Conservation (phyloP, 1,139 yeast species). For the Diutina scorzettiae region DNA sequence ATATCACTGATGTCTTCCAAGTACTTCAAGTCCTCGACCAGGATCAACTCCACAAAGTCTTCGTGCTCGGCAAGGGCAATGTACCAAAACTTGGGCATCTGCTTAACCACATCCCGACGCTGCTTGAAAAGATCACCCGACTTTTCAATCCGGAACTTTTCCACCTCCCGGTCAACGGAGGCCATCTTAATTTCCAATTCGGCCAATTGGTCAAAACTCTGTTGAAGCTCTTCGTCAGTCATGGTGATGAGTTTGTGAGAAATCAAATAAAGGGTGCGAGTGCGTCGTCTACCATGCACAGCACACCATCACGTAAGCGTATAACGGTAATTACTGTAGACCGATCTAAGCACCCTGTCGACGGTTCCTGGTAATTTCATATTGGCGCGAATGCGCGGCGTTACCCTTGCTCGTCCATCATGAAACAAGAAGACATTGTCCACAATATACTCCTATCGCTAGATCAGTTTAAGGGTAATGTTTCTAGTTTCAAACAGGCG, state of each 20-base stretch:
- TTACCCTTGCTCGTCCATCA: conserved; percentile 1
- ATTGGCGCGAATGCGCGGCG: too few relatives aligned
- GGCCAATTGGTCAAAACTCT: conserved; percentile 1
- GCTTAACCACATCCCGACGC: conserved; percentile 32
- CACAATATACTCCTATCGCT: conserved; percentile 28
- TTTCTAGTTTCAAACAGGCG: conserved; percentile 19
- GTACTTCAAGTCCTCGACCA: conserved; percentile 57
- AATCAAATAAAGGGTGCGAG: too few relatives aligned
- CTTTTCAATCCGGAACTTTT: conserved; percentile 31
- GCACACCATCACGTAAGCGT: too few relatives aligned
- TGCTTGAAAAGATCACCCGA: conserved; percentile 39
- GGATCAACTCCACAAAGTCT: conserved; percentile 60
- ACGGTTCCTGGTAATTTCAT: too few relatives aligned
- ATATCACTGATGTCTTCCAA: conserved; percentile 49
- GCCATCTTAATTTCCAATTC: background rate
- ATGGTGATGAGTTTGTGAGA: too few relatives aligned
- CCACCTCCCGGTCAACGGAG: conserved; percentile 5
- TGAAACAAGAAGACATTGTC: conserved; percentile 26
- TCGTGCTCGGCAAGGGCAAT: conserved; percentile 64
- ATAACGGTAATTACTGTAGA: too few relatives aligned
- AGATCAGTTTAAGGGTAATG: conserved; percentile 25
- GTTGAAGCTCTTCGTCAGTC: conserved; percentile 1
- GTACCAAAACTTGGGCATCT: conserved; percentile 65
- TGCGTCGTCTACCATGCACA: too few relatives aligned
- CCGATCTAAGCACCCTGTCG: too few relatives aligned